Base-by-base conservation (phyloP, 2,329 filamentous ascomycete species). In the Periconia sp. region DNA sequence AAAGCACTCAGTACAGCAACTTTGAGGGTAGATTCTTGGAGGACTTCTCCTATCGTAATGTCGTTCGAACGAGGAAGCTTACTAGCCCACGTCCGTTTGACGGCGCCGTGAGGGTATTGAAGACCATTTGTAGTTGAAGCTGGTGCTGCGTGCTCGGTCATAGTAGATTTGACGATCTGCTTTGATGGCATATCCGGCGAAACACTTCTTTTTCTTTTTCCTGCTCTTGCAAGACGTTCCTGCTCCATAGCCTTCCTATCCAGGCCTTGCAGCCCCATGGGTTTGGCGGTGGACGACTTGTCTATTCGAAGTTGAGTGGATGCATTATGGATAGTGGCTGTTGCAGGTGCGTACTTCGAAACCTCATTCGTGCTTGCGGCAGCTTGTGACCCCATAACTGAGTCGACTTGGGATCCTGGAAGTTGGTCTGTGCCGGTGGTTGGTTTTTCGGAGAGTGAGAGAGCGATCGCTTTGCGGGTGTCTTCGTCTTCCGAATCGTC, bases 1-100 rank as follows among this genome's bases (percentile, higher is more conserved):
- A 89, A 97, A 0, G 93, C 90, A 62, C 92, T 96, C 6, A 97
- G 76, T 0, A 97, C 83, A 1, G 91, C 92, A 40, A 91, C 83
- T 47, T 89, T 79, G 9, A 97, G 78, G 13, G 86, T 81, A 1
- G 84, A 75, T 56, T 85, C 87, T 69, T 96, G 89, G 1, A 97
- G 74, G 0, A 97, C 83, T 70, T 97, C 92, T 64, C 96, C 91
- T 41, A 97, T 86, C 55, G 86, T 94, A 68, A 97, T 91, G 57
- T 96, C 91, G 56, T 92, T 82, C 0, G 71, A 78, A 35, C 89
- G 81, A 1, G 81, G 77, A 58, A 83, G 84, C 2, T 87, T 86
- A 35, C 78, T 78, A 0, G 84, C 85, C 85, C 89, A 93, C 0
- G 94, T 97, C 66, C 89, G 91, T 74, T 91, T 94, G 45, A 97